Base-by-base conservation (phyloP, 176 grass and related monocot species). In the Oropetium thomaeum region DNA sequence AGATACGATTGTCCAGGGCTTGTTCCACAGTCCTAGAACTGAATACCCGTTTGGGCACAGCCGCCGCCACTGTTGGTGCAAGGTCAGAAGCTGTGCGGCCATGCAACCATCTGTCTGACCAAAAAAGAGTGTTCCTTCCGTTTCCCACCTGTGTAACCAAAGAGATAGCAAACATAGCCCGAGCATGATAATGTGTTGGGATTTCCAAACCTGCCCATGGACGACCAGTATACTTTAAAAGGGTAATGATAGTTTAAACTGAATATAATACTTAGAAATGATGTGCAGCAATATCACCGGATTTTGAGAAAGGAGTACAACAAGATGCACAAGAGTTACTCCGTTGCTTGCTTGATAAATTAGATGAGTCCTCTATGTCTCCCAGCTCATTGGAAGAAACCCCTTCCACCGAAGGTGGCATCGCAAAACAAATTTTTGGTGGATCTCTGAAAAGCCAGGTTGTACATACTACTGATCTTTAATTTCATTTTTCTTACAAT, bases 271-370 rank as follows among this genome's bases (percentile, higher is more conserved):
- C 59, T 37, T 71, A 43, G 34, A 52, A 65, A 70, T 77, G 26
- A 37, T 76, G 42, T 39, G 25, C 28, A 83, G 84, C 58, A 32
- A 87, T 90, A 81, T 83, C 76, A 4, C 41, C 59, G 62, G 37
- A 76, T 32, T 90, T 90, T 29, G 42, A 39, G 20, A 20, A 19
- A 3, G 70, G 80, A n/a, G 40, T 23, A 28, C 80, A 87, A 13
- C 80, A 87, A 76, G 88, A 90, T 84, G 88, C 76, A 6, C 88
- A 90, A 30, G 84, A 90, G 38, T 76, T 87, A 8, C 71, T 84
- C 28, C 60, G 67, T 20, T 79, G 75, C 51, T 83, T 90, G 65
- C 70, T 90, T 73, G 84, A 87, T 55, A 83, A 71, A 49, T 66
- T 83, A 45, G 62, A 80, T 38, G 43, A 69, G 16, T 32, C 62